Evolutionary conservation across 2,329 filamentous ascomycete species (phyloP).

Genomic region (Penicillium digitatum): DNA sequence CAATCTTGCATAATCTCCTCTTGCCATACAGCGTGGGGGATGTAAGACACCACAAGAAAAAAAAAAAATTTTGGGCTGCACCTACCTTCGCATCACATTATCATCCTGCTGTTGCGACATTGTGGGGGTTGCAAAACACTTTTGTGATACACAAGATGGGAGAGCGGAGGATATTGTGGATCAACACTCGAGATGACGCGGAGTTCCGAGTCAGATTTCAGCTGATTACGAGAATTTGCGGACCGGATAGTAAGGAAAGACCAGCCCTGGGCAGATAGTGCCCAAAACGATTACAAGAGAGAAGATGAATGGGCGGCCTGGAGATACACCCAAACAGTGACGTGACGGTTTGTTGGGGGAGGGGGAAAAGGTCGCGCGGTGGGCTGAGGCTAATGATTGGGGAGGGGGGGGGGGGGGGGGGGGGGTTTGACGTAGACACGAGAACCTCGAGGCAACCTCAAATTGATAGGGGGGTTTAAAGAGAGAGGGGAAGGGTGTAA

Average conservation of each 20-base stretch:
- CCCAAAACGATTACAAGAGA: slow-evolving; percentile 14
- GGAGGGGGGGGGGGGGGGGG: not conserved
- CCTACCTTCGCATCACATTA: slow-evolving; percentile 57
- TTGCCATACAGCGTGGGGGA: not conserved
- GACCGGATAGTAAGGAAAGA: slow-evolving; percentile 11
- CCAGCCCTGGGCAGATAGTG: slow-evolving; percentile 11
- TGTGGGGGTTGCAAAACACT: slow-evolving; percentile 12
- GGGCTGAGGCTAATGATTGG: slow-evolving; percentile 25
- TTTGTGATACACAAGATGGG: slow-evolving; percentile 7
- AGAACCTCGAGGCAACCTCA: slow-evolving; percentile 5
- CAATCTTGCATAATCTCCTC: not conserved
- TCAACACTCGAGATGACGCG: slow-evolving; percentile 11
- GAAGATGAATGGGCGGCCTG: slow-evolving; percentile 13
- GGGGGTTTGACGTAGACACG: slow-evolving; percentile 1
- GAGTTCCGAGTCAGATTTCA: slow-evolving; percentile 8
- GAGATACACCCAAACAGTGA: slow-evolving; percentile 19
- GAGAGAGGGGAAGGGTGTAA: not conserved
- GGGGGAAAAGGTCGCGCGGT: slow-evolving; percentile 26
- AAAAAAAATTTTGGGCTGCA: slow-evolving; percentile 16
- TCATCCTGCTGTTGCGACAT: slow-evolving; percentile 42
- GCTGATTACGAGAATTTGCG: slow-evolving; percentile 13
- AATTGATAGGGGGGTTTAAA: not conserved
- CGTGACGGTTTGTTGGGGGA: slow-evolving; percentile 13
- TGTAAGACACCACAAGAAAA: slow-evolving; percentile 3
- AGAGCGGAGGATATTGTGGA: slow-evolving; percentile 11